Evolutionary conservation across 176 grass and related monocot species (phyloP), one percentile per base, ranked within the genome.

Genomic region (Dendrocalamus sinicus): DNA sequence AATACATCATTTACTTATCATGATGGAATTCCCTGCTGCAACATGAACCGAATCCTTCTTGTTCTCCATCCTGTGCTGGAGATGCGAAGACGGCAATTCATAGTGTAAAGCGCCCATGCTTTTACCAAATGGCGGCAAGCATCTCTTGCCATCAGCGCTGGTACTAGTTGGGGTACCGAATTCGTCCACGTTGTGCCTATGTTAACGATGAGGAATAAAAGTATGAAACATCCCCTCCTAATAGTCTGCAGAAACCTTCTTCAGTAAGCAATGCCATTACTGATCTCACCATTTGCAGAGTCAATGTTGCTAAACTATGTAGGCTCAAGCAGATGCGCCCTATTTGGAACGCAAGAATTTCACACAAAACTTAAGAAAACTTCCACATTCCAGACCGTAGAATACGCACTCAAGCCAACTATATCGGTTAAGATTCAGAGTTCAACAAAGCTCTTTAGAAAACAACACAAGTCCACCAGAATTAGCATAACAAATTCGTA

Each of bases 71-170:
- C 24, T 61, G 47, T 40, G 71, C 77, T n/a, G 48, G 45, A 84
- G 89, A 88, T 88, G 89, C 89, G 81, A 91, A 91, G 85, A 71
- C 35, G 85, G 71, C 71, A 88, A 91, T 91, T 91, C 85, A 85
- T 88, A 11, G 62, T 80, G 89, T 68, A 91, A 91, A 91, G 89
- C 81, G 53, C 46, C 76, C 41, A 1, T 26, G 63, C 89, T 91
- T 91, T 91, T 91, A 55, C 76, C 15, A 15, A 24, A 83, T 63
- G 86, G 50, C 54, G 73, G 85, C 85, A 58, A 22, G 89, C 89
- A 91, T 91, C 84, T 91, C 41, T 12, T 11, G 53, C 76, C 76
- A 28, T 75, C 30, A 11, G 46, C 48, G 30, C 46, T 48, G 63
- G 83, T 16, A 73, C 69, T 85, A 80, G 84, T 70, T 22, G 53